phyloP scores from a whole-genome alignment of 1,139 yeast genomes.

The Hansenula lynferdii region DNA sequence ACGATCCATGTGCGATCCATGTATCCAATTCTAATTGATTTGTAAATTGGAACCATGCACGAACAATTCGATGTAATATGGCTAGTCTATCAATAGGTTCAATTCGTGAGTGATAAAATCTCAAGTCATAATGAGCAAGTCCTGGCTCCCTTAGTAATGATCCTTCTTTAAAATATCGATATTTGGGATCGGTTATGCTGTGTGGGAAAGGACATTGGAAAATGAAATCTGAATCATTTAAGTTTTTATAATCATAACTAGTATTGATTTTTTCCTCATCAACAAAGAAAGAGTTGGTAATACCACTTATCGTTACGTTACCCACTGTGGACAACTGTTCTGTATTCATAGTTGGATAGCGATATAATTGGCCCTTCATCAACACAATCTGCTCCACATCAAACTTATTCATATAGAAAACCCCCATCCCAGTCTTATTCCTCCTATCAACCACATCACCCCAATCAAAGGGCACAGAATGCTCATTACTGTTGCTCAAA shows the following conservation, averaged over 20 bases:
- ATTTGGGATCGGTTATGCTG: constrained; percentile 3
- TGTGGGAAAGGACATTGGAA: not conserved
- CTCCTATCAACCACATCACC: constrained; percentile 2
- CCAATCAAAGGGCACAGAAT: constrained; percentile 9
- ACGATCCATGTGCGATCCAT: constrained; percentile 60
- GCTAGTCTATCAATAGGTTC: constrained; percentile 37
- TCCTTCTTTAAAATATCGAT: constrained; percentile 31
- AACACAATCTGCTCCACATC: constrained; percentile 9
- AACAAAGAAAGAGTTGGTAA: too few species aligned
- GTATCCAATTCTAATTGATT: constrained; percentile 36
- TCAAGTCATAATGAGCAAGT: constrained; percentile 37
- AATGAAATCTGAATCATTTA: constrained; percentile 5
- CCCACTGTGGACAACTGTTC: too few species aligned
- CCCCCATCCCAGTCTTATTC: constrained; percentile 15
- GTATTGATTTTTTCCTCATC: not conserved
- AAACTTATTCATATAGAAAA: constrained; percentile 6
- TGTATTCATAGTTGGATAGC: not conserved
- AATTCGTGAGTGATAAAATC: constrained; percentile 36
- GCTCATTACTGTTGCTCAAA: not conserved
- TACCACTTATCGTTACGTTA: too few species aligned
- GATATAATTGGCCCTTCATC: constrained; percentile 11
- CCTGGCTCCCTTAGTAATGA: constrained; percentile 19
- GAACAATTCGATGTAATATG: constrained; percentile 39
- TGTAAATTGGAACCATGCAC: constrained; percentile 55
- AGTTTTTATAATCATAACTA: not conserved